phyloP scores from a whole-genome alignment of 2,329 filamentous ascomycete genomes.

The Didymella keratinophila region DNA sequence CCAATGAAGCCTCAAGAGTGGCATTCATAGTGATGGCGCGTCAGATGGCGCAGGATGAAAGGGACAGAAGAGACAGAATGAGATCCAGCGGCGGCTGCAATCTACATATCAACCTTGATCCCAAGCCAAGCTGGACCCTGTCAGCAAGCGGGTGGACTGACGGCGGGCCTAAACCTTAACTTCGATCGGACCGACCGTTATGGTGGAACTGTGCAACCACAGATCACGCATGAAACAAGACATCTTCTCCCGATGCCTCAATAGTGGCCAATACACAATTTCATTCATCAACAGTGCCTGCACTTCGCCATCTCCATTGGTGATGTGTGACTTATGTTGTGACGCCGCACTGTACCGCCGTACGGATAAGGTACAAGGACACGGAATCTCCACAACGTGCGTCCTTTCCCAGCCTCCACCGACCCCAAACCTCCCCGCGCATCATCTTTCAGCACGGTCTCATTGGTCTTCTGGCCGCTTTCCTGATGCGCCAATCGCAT shows the following conservation, averaged over 20 bases:
- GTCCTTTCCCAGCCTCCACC: not conserved
- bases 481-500: not conserved
- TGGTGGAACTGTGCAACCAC: not conserved
- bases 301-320: not conserved
- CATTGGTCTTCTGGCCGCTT: not conserved
- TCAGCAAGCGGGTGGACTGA: constrained; percentile 3
- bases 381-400: not conserved
- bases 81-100: not conserved
- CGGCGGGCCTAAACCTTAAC: not conserved
- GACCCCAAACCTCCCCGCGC: not conserved
- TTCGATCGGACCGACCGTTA: not conserved
- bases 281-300: not conserved
- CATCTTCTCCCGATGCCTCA: not conserved
- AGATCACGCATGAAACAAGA: not conserved
- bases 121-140: constrained; percentile 1
- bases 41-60: not conserved
- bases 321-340: not conserved
- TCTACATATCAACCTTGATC: not conserved
- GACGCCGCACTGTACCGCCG: not conserved
- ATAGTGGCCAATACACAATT: not conserved
- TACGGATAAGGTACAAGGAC: not conserved
- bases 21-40: not conserved
- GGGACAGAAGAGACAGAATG: not conserved
- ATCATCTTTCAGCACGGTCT: not conserved
- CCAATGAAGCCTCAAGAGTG: constrained; percentile 8